These are phyloP conservation scores for Zygotorulaspora danielsina DNA, from an alignment of 805 yeast species.

Conservation along the genomic window DNA sequence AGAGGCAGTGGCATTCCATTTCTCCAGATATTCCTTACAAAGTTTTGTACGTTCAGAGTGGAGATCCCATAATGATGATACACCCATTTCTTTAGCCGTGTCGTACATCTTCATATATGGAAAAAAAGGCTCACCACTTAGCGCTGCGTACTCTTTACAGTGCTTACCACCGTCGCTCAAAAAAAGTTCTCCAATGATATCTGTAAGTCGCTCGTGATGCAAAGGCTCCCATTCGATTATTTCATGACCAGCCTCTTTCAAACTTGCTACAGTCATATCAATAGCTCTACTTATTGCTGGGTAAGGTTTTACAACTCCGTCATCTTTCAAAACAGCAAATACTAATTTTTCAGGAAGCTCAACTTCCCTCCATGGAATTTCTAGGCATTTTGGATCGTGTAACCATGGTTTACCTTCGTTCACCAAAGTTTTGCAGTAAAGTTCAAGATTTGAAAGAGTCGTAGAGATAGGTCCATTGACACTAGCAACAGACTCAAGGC, in stretches of 20 bases:
- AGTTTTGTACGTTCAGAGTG: conserved; percentile 40
- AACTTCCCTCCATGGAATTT: conserved; percentile 40
- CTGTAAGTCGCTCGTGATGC: conserved; percentile 36
- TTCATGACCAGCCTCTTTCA: conserved; percentile 46
- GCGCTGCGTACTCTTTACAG: conserved; percentile 33
- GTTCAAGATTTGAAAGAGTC: conserved; percentile 59
- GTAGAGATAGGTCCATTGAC: conserved; percentile 68
- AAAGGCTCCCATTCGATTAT: conserved; percentile 47
- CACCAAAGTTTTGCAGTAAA: conserved; percentile 60
- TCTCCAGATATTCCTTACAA: conserved; percentile 39
- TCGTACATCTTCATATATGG: conserved; percentile 42
- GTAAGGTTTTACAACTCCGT: conserved; percentile 60
- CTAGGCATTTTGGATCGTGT: conserved; percentile 35
- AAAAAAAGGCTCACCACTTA: conserved; percentile 45
- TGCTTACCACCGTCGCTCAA: conserved; percentile 45
- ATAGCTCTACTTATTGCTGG: conserved; percentile 60
- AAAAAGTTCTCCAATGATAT: conserved; percentile 38
- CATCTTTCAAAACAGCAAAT: conserved; percentile 59
- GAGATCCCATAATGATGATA: conserved; percentile 42
- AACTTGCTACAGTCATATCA: conserved; percentile 30
- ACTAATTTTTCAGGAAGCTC: conserved; percentile 41
- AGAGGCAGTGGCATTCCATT: conserved; percentile 40
- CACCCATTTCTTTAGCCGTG: conserved; percentile 35
- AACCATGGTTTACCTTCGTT: conserved; percentile 64
- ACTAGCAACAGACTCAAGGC: conserved; percentile 61